Base-by-base conservation (phyloP, 2,329 filamentous ascomycete genomes). In the Aureobasidium lini region DNA sequence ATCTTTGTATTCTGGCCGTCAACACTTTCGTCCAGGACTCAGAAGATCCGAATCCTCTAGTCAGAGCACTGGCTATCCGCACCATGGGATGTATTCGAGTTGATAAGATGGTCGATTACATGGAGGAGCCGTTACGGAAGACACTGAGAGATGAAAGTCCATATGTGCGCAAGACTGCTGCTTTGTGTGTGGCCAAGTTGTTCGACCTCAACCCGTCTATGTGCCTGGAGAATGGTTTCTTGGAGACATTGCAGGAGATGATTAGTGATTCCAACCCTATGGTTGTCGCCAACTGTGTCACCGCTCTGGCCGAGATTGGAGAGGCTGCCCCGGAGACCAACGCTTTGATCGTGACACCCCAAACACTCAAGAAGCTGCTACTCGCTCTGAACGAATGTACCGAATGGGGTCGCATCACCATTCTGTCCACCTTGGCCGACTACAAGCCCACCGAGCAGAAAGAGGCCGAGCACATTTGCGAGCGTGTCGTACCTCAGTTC, bases 91-190 rank as follows among this genome's bases (percentile, higher is more conserved):
- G 94, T 71, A 97, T 99, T 68, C 82, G 94, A 60, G 94, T 99
- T 59, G 94, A 97, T 67, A 99, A 99, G 76, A 99, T 99, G 90
- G 90, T 97, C 65, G 94, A 99, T 72, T 99, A 99, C 74, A 97
- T 99, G 93, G 94, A 97, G 74, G 94, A 99, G 70, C 94, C 94
- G 13, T 76, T 99, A 63, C 84, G 94, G 67, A 99, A 99, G 78
- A 99, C 94, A 11, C 79, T 99, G 66, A 86, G 91, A 73, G 94
- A 99, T 76, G 94, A 99, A 75, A 97, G 93, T 50, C 94, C 94
- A 0, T 99, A 99, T 73, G 94, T 99, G 62, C 89, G 94, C 67
- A 99, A 99, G 78, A 99, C 94, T 1, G 94, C 94, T 44, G 94
- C 93, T 42, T 94, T 99, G 65, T 97, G 94, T 72, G 94, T 99